phyloP scores from a whole-genome alignment of 495 filamentous ascomycete species.

The Collariella sp. region DNA sequence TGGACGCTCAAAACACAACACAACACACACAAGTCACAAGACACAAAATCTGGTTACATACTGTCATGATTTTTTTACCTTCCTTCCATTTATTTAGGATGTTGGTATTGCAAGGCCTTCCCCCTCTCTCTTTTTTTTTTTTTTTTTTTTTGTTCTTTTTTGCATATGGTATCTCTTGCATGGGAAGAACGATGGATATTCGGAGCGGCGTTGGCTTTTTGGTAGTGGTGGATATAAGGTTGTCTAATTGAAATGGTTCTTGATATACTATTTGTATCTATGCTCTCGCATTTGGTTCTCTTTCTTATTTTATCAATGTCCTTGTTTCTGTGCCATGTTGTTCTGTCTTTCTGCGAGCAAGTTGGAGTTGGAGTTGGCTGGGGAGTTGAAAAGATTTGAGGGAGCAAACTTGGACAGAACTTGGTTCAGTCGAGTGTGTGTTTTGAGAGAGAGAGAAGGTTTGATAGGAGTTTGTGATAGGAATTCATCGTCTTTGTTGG shows the following conservation, averaged over 20 bases:
- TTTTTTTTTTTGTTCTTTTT: neutral
- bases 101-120: neutral
- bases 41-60: neutral
- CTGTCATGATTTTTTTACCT: conserved; percentile 1
- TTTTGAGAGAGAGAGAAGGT: too few relatives aligned
- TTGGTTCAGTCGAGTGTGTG: too few relatives aligned
- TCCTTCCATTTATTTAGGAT: neutral
- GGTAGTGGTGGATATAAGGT: neutral
- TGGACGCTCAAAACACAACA: neutral
- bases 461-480: too few relatives aligned
- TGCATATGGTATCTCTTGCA: conserved; percentile 7
- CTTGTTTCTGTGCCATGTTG: neutral
- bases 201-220: neutral
- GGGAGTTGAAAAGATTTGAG: too few relatives aligned
- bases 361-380: neutral
- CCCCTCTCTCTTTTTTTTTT: neutral
- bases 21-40: neutral
- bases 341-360: neutral
- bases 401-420: too few relatives aligned
- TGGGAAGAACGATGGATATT: neutral
- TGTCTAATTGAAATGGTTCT: neutral
- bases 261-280: neutral
- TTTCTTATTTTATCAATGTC: neutral
- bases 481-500: too few relatives aligned
- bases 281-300: neutral